Percentiles rank a stretch among this genome's conserved stretches.
Conservation (phyloP, 352 stramenopile genomes). For the Phytophthora megakarya region DNA sequence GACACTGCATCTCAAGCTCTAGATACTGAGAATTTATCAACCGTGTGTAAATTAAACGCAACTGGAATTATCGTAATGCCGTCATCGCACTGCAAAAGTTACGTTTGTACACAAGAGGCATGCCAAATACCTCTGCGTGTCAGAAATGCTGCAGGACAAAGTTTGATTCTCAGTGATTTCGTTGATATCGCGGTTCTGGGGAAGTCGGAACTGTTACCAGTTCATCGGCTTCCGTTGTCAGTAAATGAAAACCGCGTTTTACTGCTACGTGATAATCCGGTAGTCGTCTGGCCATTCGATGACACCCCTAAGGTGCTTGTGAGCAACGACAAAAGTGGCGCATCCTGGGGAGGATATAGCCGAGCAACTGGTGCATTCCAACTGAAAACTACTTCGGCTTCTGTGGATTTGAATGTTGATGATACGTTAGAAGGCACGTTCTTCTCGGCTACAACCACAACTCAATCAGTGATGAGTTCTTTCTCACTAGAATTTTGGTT, state of each 20-base stretch:
- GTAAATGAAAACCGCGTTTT: constrained; percentile 55
- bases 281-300: constrained; percentile 63
- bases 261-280: constrained; percentile 68
- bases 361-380: constrained; percentile 15
- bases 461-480: constrained; percentile 52
- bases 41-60: constrained; percentile 35
- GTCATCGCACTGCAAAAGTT: constrained; percentile 30
- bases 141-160: constrained; percentile 14
- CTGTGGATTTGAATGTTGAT: constrained; percentile 44
- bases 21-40: background rate
- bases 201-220: constrained; percentile 43
- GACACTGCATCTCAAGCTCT: constrained; percentile 18
- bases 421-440: constrained; percentile 55
- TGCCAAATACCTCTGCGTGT: constrained; percentile 33
- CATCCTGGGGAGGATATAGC: background rate
- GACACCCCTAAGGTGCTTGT: constrained; percentile 36
- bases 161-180: constrained; percentile 57
- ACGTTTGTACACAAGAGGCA: constrained; percentile 34
- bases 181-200: constrained; percentile 55
- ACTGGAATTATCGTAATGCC: constrained; percentile 10
- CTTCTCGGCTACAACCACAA: constrained; percentile 52
- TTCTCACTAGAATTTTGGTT: constrained; percentile 79
- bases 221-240: constrained; percentile 48
- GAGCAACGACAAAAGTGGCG: constrained; percentile 6
- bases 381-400: constrained; percentile 9